Conservation (phyloP, 257 asterid species). For the Solanum clarkiae region DNA sequence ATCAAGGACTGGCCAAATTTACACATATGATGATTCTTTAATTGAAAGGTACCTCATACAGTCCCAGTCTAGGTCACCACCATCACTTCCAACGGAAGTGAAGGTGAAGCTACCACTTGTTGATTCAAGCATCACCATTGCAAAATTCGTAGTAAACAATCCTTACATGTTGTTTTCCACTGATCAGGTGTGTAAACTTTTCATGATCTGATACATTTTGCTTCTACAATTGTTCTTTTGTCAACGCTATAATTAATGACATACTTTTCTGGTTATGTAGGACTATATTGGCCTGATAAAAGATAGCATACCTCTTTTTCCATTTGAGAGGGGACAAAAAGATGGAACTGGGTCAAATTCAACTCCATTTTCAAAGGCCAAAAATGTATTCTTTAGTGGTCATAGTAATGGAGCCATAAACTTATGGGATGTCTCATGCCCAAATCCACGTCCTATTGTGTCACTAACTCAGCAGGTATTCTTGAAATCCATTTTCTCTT, state of each 20-base stretch:
- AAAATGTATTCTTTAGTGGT: conserved; percentile 68
- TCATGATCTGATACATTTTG: neutral
- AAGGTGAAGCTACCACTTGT: conserved; percentile 62
- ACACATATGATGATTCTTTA: conserved; percentile 46
- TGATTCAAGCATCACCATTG: conserved; percentile 63
- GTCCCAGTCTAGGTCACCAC: conserved; percentile 59
- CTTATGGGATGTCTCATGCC: conserved; percentile 87
- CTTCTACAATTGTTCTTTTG: neutral
- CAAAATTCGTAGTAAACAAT: conserved; percentile 40
- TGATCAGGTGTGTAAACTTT: conserved; percentile 38
- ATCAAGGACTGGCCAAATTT: conserved; percentile 58
- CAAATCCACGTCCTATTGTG: conserved; percentile 56
- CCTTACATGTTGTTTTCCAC: conserved; percentile 38
- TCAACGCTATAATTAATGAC: neutral
- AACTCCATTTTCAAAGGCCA: conserved; percentile 47
- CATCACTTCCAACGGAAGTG: conserved; percentile 69
- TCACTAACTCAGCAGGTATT: conserved; percentile 73
- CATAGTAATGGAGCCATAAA: conserved; percentile 69
- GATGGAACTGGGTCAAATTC: conserved; percentile 52
- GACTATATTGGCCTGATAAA: conserved; percentile 36
- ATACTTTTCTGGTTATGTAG: conserved; percentile 19
- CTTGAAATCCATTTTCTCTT: neutral
- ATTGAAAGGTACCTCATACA: conserved; percentile 70
- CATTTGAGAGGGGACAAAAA: conserved; percentile 41
- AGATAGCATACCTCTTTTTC: conserved; percentile 50